A percentile compares a stretch with the other conserved stretches of the same genome.
Conservation (phyloP, 2,329 filamentous ascomycete species). For the Paecilomyces variotii region DNA sequence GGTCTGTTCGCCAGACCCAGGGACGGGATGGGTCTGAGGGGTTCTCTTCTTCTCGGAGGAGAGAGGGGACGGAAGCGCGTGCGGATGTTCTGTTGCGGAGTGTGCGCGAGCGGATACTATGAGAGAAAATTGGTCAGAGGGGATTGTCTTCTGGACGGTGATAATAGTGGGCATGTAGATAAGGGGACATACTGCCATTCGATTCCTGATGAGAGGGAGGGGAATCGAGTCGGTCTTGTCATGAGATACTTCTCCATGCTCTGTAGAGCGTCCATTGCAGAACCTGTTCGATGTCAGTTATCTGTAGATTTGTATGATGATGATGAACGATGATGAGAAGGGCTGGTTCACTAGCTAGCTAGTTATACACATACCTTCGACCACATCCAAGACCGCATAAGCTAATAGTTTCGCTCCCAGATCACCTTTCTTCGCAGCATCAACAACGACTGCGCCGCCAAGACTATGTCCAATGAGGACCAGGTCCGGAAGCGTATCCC, state of each 20-base stretch:
- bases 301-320: not conserved
- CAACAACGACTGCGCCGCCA: conserved; percentile 82
- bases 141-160: not conserved
- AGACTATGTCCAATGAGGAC: conserved; percentile 87
- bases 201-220: conserved; percentile 69
- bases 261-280: conserved; percentile 86
- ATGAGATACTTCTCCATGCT: conserved; percentile 91
- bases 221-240: conserved; percentile 69
- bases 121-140: not conserved
- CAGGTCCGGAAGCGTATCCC: conserved; percentile 64
- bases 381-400: conserved; percentile 87
- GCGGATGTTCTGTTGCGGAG: conserved; percentile 79
- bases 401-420: conserved; percentile 66
- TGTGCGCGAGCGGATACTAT: conserved; percentile 67
- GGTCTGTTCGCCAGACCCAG: conserved; percentile 87
- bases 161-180: not conserved
- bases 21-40: conserved; percentile 62
- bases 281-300: conserved; percentile 42
- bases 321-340: not conserved
- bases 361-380: conserved; percentile 52
- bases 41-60: conserved; percentile 58
- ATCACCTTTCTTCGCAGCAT: conserved; percentile 61
- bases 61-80: conserved; percentile 73
- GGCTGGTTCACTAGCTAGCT: too few species aligned
- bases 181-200: conserved; percentile 66